A percentile compares a stretch with the other conserved stretches of the same genome.
Conservation (phyloP, 2,329 filamentous ascomycete species). For the Aspergillus neoniger region DNA sequence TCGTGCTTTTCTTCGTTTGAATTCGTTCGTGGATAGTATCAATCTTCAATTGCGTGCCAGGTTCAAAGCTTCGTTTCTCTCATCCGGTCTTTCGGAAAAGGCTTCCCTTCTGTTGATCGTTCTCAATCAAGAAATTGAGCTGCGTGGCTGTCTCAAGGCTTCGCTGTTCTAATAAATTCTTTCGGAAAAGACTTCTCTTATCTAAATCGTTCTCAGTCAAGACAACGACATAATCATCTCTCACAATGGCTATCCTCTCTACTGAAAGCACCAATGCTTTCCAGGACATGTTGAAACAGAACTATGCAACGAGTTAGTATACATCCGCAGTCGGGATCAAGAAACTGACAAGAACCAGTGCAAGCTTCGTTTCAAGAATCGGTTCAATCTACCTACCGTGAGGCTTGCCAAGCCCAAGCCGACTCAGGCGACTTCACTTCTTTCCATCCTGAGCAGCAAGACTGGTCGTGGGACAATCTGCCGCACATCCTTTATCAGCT, state of each 20-base stretch:
- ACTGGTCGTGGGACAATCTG: conserved; percentile 26
- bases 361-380: not conserved
- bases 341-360: not conserved
- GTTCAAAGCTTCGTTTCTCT: not conserved
- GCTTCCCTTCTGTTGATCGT: too few relatives aligned
- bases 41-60: not conserved
- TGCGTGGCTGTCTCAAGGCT: not conserved
- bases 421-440: conserved; percentile 7
- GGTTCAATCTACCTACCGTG: not conserved
- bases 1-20: not conserved
- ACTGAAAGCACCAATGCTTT: not conserved
- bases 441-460: conserved; percentile 17
- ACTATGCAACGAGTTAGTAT: not conserved
- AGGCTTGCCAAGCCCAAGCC: not conserved
- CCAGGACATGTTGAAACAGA: not conserved
- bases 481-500: conserved; percentile 29
- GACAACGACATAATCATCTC: not conserved
- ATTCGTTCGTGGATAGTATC: not conserved
- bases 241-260: not conserved
- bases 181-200: too few relatives aligned
- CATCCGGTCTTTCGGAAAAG: too few relatives aligned
- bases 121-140: not conserved
- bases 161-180: not conserved
- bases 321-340: not conserved
- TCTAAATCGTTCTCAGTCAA: too few relatives aligned